phyloP scores from a whole-genome alignment of 2,329 filamentous ascomycete genomes.

The Aspergillus viridinutans region DNA sequence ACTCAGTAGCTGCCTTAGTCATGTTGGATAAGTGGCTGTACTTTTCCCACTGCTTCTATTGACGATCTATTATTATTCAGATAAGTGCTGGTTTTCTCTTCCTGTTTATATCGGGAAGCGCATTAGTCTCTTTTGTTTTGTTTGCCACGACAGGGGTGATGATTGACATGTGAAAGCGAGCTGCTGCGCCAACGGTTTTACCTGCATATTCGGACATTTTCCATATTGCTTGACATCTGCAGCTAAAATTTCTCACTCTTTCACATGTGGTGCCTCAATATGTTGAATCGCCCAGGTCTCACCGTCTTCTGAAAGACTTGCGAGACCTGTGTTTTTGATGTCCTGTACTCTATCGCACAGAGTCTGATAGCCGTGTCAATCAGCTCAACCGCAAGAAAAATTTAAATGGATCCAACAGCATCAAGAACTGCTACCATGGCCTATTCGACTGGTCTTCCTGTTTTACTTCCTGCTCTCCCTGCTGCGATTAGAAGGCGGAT shows the following conservation, averaged over 20 bases:
- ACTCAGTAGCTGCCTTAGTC: background rate
- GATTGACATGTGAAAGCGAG: background rate
- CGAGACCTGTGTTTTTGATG: background rate
- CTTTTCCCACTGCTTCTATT: background rate
- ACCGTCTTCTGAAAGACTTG: background rate
- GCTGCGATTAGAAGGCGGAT: conserved; percentile 27
- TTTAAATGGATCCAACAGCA: conserved; percentile 1
- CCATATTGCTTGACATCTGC: background rate
- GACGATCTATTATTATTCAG: background rate
- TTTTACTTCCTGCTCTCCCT: conserved; percentile 19
- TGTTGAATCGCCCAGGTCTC: background rate
- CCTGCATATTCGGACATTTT: background rate
- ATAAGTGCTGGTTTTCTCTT: background rate
- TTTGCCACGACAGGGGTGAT: background rate
- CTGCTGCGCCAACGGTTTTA: background rate
- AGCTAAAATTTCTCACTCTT: background rate
- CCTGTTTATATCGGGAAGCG: background rate
- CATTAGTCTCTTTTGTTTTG: background rate
- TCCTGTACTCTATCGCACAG: background rate
- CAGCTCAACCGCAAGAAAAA: background rate
- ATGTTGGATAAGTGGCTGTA: background rate
- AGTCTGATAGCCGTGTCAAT: background rate
- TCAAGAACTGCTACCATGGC: conserved; percentile 13
- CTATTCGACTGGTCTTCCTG: conserved; percentile 13
- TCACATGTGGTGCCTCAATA: background rate